Conservation (phyloP, 257 asterid species). For the Penstemon eatonii region DNA sequence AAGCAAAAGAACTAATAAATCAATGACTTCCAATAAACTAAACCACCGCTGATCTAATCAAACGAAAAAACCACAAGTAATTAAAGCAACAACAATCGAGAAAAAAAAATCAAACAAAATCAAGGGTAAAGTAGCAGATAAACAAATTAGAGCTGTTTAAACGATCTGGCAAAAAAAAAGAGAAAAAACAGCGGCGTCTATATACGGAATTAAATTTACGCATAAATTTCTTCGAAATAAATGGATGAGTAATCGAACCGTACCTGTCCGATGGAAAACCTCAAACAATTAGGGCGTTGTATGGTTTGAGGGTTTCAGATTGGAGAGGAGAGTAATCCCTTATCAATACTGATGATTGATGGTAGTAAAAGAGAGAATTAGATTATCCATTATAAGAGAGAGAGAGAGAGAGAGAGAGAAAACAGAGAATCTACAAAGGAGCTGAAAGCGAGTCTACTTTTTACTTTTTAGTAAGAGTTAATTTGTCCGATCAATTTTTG, state of each 20-base stretch:
- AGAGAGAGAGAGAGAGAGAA: conserved; percentile 15
- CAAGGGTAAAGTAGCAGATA: neutral
- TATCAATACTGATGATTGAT: conserved; percentile 24
- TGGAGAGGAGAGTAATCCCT: conserved; percentile 28
- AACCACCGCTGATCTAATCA: conserved; percentile 17
- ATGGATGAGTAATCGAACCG: neutral
- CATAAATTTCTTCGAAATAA: conserved; percentile 2
- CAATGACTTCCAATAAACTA: conserved; percentile 21
- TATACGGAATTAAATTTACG: conserved; percentile 24
- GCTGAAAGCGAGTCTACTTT: conserved; percentile 48
- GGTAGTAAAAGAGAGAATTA: neutral
- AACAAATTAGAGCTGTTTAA: conserved; percentile 12
- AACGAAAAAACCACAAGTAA: conserved; percentile 7
- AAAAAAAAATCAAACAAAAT: conserved; percentile 1
- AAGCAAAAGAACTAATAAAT: conserved; percentile 15
- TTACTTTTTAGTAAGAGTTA: neutral
- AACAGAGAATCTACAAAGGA: conserved; percentile 42
- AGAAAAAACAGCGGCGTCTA: conserved; percentile 22
- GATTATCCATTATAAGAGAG: neutral
- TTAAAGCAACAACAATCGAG: neutral
- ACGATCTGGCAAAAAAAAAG: conserved; percentile 24
- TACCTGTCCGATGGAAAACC: conserved; percentile 34
- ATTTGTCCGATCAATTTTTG: too few relatives aligned
- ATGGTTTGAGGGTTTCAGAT: conserved; percentile 33
- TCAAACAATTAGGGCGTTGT: conserved; percentile 8